A percentile compares a stretch with the other conserved stretches of the same genome.
These are phyloP conservation scores for Pythium vanterpoolii DNA, from an alignment of 352 stramenopile genomes.

Conservation along the genomic window DNA sequence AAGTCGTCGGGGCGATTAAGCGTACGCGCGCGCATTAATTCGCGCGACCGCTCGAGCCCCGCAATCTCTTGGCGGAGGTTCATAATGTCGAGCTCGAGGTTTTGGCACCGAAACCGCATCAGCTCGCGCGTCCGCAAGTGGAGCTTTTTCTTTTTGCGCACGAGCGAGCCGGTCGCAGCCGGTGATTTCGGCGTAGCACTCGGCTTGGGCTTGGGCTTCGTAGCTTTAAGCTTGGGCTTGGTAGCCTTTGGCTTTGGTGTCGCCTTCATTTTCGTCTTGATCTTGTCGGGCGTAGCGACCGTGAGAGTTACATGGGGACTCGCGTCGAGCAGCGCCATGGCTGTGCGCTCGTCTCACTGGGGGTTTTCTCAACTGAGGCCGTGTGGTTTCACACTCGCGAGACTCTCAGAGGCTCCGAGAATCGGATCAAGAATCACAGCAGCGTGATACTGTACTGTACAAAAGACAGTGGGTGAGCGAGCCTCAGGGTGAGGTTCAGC, in stretches of 20 bases:
- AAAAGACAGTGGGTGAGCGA: too few relatives aligned
- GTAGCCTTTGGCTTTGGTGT: not conserved
- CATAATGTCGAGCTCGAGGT: constrained; percentile 17
- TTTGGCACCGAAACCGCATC: constrained; percentile 5
- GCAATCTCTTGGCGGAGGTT: constrained; percentile 16
- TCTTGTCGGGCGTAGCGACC: not conserved
- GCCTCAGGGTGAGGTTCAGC: too few relatives aligned
- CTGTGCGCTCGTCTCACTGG: not conserved
- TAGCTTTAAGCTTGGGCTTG: not conserved
- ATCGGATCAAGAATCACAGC: not conserved
- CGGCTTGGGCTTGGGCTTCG: not conserved
- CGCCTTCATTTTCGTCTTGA: not conserved
- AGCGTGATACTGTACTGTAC: not conserved
- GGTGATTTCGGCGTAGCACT: not conserved
- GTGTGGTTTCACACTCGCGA: not conserved
- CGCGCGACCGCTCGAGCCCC: constrained; percentile 3
- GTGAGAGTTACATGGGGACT: not conserved
- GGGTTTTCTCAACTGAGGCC: not conserved
- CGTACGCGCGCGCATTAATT: constrained; percentile 1
- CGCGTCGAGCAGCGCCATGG: not conserved
- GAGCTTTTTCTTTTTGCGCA: constrained; percentile 9
- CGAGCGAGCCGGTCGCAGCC: not conserved
- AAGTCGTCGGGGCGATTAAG: constrained; percentile 1
- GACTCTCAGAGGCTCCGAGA: not conserved
- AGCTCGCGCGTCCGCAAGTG: constrained; percentile 13